A percentile compares a stretch with the other conserved stretches of the same genome.
Evolutionary conservation across 352 stramenopile genomes (phyloP).

Genomic region (Globisporangium echinulatum): DNA sequence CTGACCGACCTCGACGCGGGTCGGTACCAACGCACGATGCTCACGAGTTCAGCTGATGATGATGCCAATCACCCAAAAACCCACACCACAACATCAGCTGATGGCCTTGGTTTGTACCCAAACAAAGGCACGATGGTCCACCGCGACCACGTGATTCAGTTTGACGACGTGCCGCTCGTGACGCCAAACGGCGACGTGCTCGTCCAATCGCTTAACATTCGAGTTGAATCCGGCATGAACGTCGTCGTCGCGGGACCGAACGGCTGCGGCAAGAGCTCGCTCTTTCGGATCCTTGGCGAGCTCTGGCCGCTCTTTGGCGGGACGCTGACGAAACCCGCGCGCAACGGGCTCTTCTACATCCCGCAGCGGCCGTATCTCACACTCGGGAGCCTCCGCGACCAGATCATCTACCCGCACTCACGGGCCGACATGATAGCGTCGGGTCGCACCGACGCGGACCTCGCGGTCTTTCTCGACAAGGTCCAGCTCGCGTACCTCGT

Average conservation of each 20-base stretch:
- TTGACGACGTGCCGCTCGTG: constrained; percentile 83
- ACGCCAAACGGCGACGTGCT: constrained; percentile 87
- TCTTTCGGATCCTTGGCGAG: constrained; percentile 85
- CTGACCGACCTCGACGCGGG: constrained; percentile 54
- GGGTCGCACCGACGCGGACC: constrained; percentile 49
- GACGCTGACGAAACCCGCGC: constrained; percentile 67
- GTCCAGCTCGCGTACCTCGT: constrained; percentile 79
- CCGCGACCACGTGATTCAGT: constrained; percentile 78
- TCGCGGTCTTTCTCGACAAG: constrained; percentile 68
- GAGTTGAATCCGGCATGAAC: constrained; percentile 87
- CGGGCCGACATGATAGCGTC: constrained; percentile 52
- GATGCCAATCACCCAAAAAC: constrained; percentile 18
- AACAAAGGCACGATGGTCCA: constrained; percentile 56
- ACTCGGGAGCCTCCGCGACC: constrained; percentile 80
- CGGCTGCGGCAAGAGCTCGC: constrained; percentile 81
- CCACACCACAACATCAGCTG: constrained; percentile 27
- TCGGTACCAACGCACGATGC: constrained; percentile 72
- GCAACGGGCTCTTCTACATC: constrained; percentile 88
- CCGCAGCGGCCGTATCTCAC: constrained; percentile 86
- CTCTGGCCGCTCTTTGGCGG: constrained; percentile 84
- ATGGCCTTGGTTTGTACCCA: constrained; percentile 43
- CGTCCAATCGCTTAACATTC: constrained; percentile 66
- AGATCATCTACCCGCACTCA: constrained; percentile 87
- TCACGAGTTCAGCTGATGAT: constrained; percentile 26
- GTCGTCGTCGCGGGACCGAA: constrained; percentile 83